Evolutionary conservation across 148 eudicot genomes (phyloP).

Genomic region (Suaeda aralocaspica): DNA sequence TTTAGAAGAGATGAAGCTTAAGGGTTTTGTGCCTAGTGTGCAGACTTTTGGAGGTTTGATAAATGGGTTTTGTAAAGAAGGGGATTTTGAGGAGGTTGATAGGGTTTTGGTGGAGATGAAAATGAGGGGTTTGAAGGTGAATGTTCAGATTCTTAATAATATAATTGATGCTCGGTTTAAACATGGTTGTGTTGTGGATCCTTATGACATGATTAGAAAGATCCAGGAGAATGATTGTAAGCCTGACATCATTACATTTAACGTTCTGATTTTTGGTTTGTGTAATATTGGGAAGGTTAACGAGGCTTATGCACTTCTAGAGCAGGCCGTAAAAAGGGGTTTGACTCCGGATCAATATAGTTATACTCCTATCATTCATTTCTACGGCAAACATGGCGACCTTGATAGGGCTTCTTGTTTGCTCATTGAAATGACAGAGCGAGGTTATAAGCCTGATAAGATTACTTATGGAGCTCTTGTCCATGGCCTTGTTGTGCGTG

Average conservation of each 20-base stretch:
- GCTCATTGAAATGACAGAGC: conserved; percentile 59
- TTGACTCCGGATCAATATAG: conserved; percentile 55
- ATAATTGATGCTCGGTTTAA: conserved; percentile 55
- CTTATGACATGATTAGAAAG: conserved; percentile 39
- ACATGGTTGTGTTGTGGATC: conserved; percentile 48
- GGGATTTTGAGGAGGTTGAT: conserved; percentile 55
- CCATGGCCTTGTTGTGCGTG: conserved; percentile 67
- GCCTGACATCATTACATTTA: conserved; percentile 74
- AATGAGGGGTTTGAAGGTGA: conserved; percentile 51
- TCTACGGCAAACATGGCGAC: conserved; percentile 54
- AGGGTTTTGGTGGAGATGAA: conserved; percentile 67
- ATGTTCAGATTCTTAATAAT: conserved; percentile 58
- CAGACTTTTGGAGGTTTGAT: conserved; percentile 83
- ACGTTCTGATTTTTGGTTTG: conserved; percentile 52
- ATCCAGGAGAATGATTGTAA: conserved; percentile 51
- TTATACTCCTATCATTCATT: conserved; percentile 70
- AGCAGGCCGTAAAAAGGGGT: conserved; percentile 42
- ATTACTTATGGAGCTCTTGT: conserved; percentile 77
- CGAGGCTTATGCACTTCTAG: conserved; percentile 59
- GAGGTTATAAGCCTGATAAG: conserved; percentile 63
- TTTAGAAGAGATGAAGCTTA: conserved; percentile 56
- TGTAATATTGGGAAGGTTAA: conserved; percentile 54
- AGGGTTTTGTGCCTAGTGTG: conserved; percentile 60
- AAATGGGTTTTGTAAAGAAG: conserved; percentile 55
- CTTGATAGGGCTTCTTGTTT: conserved; percentile 57